Base-by-base conservation (phyloP, 176 grass and related monocot species). In the Thalia dealbata region DNA sequence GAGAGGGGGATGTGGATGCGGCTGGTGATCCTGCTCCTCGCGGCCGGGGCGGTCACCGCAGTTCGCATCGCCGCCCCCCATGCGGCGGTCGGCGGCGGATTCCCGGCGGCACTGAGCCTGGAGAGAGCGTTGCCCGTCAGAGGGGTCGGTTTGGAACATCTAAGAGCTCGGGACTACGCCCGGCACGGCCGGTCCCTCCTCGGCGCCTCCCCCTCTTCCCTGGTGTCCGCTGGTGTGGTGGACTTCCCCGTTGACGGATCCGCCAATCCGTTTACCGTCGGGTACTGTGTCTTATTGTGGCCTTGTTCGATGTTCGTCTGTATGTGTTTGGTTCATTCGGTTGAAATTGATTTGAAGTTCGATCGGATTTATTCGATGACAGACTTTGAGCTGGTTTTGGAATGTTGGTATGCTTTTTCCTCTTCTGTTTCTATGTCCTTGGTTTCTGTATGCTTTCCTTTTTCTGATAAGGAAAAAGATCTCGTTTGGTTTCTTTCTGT, bases 191-290 rank as follows among this genome's bases (percentile, higher is more conserved):
- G 84, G 81, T 52, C 45, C 42, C 69, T 97, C 24, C 79, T 88
- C n/a, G 76, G 76, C 0, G 80, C 60, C 28, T 79, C 75, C 28
- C 71, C 75, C 44, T 56, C 67, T 56, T 55, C 75, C 14, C 71
- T 77, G n/a, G 38, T 64, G 16, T 70, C 66, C 52, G 81, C 79
- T 19, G 87, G 95, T 15, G 90, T 99, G 15, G 90, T 85, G 41
- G 85, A 93, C 81, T 99, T 93, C 79, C 79, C 95, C 66, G 95
- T 99, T 41, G 87, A 99, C 18, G 95, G 95, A 70, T 91, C 95
- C 48, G 81, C 84, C 13, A 93, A 93, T 56, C 95, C 95, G 65
- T 88, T 78, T 85, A 88, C 89, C 84, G 87, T 93, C 52, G 95
- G 95, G 95, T 99, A 91, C 38, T 77, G 15, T 56, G n/a, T 50